A percentile compares a stretch with the other conserved stretches of the same genome.
phyloP scores from a whole-genome alignment of 331 rosid genomes.

The Rosa hybrid region DNA sequence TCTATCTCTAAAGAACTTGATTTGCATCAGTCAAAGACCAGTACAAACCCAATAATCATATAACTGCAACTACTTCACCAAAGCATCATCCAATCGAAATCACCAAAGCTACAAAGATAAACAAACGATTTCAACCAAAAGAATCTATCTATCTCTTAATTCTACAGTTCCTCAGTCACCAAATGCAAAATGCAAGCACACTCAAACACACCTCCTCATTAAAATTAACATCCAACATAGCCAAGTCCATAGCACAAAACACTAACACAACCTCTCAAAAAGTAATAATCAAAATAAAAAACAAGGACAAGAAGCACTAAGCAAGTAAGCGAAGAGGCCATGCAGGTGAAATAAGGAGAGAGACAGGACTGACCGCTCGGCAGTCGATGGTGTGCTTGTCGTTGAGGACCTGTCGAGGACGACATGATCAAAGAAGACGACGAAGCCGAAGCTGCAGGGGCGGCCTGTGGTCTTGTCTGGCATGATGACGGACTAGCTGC shows the following conservation, averaged over 20 bases:
- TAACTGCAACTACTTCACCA: no score
- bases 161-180: neutral
- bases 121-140: neutral
- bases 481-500: constrained; percentile 51
- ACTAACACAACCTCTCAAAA: neutral
- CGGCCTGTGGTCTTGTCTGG: constrained; percentile 63
- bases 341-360: constrained; percentile 16
- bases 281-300: neutral
- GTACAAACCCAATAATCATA: no score
- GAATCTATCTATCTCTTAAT: neutral
- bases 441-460: constrained; percentile 59
- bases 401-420: constrained; percentile 52
- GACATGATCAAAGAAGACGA: constrained; percentile 60
- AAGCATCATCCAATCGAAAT: neutral
- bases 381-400: constrained; percentile 64
- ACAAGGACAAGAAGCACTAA: neutral
- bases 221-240: neutral
- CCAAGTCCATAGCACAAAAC: constrained; percentile 3
- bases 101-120: neutral
- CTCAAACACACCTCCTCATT: neutral
- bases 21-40: neutral
- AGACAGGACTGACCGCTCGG: constrained; percentile 38
- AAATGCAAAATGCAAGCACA: constrained; percentile 6
- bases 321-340: constrained; percentile 11
- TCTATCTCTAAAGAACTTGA: neutral